These are phyloP conservation scores for Podospora sp. DNA, from an alignment of 495 filamentous ascomycete genomes.

Conservation along the genomic window DNA sequence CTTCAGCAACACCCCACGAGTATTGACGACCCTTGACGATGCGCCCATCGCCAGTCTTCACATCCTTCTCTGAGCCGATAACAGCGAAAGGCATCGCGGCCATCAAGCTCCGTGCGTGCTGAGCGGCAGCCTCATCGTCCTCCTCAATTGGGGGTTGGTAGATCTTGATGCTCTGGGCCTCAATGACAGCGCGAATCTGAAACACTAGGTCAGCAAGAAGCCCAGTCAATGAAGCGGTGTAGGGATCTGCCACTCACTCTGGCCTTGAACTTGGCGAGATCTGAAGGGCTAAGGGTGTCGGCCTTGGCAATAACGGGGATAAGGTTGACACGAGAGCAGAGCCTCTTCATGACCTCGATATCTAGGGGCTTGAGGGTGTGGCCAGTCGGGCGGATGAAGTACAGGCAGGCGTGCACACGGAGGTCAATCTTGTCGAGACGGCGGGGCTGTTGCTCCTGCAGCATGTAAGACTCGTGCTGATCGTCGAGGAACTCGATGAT, in stretches of 20 bases:
- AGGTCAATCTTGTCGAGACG: conserved; percentile 98
- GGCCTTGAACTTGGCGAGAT: conserved; percentile 89
- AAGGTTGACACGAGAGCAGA: conserved; percentile 95
- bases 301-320: conserved; percentile 99
- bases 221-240: background rate
- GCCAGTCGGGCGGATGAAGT: conserved; percentile 98
- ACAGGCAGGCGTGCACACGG: conserved; percentile 96
- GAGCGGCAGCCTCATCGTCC: conserved; percentile 92
- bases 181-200: conserved; percentile 90
- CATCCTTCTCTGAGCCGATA: conserved; percentile 98
- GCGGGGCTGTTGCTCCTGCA: conserved; percentile 98
- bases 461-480: conserved; percentile 99
- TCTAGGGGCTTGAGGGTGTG: conserved; percentile 98
- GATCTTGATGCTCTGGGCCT: conserved; percentile 99
- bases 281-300: conserved; percentile 90
- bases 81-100: conserved; percentile 98
- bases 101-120: conserved; percentile 91
- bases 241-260: conserved; percentile 58
- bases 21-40: conserved; percentile 99
- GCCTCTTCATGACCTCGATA: conserved; percentile 99
- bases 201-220: conserved; percentile 11
- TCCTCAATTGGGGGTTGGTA: conserved; percentile 97
- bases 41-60: conserved; percentile 91
- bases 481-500: conserved; percentile 99
- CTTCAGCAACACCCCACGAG: conserved; percentile 97